Conservation (phyloP, 2,329 filamentous ascomycete species). For the Colletotrichum aenigma region DNA sequence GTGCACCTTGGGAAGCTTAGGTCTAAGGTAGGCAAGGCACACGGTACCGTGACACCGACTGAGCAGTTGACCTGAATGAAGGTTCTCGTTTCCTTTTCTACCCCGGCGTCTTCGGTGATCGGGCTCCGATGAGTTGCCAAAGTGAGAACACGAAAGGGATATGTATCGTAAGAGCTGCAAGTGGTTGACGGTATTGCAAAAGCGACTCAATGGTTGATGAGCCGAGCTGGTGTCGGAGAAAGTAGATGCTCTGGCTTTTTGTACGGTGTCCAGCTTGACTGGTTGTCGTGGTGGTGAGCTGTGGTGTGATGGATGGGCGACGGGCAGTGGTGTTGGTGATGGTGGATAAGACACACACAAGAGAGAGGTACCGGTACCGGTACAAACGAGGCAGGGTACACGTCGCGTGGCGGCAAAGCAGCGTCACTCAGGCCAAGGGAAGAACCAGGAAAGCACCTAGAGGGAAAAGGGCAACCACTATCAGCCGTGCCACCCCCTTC, state of each 20-base stretch:
- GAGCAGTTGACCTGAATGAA: neutral
- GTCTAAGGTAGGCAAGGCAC: neutral
- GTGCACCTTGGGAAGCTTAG: neutral
- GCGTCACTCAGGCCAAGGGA: neutral
- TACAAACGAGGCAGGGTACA: neutral
- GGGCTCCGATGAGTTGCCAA: neutral
- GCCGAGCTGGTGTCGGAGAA: neutral
- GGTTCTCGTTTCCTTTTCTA: neutral
- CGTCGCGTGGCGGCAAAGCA: neutral
- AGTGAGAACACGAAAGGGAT: neutral
- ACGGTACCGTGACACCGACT: neutral
- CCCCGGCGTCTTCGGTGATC: neutral
- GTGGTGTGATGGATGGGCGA: neutral
- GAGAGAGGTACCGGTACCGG: neutral
- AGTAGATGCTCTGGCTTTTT: neutral
- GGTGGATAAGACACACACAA: neutral
- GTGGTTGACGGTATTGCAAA: neutral
- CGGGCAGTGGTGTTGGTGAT: neutral
- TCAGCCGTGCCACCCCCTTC: conserved; percentile 10
- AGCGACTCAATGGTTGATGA: neutral
- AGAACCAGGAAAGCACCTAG: neutral
- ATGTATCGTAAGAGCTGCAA: neutral
- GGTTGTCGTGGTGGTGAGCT: neutral
- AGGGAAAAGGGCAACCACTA: neutral
- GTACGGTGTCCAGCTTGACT: neutral